phyloP scores from a whole-genome alignment of 2,329 filamentous ascomycete genomes.

The Torrubiellomyces zombiae region DNA sequence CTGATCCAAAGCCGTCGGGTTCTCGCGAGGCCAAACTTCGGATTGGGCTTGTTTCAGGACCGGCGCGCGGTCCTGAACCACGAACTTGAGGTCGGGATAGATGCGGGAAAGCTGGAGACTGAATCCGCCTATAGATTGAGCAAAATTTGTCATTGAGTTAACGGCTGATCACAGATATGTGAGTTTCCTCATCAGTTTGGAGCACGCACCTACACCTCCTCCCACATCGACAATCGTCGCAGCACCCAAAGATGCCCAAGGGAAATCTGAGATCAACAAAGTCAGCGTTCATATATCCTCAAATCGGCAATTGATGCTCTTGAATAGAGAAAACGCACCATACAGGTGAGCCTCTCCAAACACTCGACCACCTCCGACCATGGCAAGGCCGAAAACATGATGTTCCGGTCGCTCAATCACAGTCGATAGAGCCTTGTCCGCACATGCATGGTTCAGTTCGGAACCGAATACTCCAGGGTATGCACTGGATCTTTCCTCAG shows the following conservation, averaged over 20 bases:
- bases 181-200: too few relatives aligned
- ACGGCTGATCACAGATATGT: not conserved
- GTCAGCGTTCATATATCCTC: too few relatives aligned
- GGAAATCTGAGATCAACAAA: too few relatives aligned
- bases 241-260: not conserved
- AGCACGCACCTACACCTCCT: slow-evolving; percentile 1
- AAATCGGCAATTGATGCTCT: too few relatives aligned
- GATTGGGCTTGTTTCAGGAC: slow-evolving; percentile 10
- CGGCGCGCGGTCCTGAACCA: slow-evolving; percentile 18
- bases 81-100: slow-evolving; percentile 16
- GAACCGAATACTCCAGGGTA: slow-evolving; percentile 12
- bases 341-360: not conserved
- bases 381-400: not conserved
- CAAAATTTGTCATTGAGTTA: too few relatives aligned
- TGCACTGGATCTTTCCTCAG: too few relatives aligned
- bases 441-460: slow-evolving; percentile 1
- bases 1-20: slow-evolving; percentile 3
- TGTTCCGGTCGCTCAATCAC: not conserved
- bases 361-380: not conserved
- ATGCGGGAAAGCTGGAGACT: slow-evolving; percentile 10
- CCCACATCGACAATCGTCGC: slow-evolving; percentile 1
- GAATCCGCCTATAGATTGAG: slow-evolving; percentile 18
- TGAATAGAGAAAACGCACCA: not conserved
- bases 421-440: too few relatives aligned
- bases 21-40: slow-evolving; percentile 15